Conservation (phyloP, 805 yeast genomes). For the Brettanomyces naardenensis region DNA sequence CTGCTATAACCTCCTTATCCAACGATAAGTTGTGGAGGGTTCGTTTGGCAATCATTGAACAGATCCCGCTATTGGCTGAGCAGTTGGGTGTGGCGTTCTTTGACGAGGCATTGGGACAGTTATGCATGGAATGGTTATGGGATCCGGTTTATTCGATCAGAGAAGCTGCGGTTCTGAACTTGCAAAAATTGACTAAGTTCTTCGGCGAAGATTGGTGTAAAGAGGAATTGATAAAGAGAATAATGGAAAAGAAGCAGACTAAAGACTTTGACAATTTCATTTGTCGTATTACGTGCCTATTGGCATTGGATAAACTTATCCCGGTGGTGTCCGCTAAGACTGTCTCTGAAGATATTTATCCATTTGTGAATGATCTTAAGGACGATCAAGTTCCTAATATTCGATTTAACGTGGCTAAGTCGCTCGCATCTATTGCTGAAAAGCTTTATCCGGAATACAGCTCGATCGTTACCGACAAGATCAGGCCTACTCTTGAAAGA, state of each 20-base stretch:
- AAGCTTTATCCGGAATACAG: conserved; percentile 31
- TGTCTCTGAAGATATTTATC: conserved; percentile 60
- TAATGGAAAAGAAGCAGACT: conserved; percentile 39
- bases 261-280: conserved; percentile 58
- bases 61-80: conserved; percentile 88
- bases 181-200: conserved; percentile 70
- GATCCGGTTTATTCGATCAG: conserved; percentile 95
- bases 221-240: conserved; percentile 68
- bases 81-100: conserved; percentile 92
- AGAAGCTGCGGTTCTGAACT: conserved; percentile 87
- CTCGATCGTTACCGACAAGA: conserved; percentile 38
- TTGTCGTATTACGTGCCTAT: conserved; percentile 83
- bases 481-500: conserved; percentile 58
- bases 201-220: conserved; percentile 96
- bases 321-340: conserved; percentile 58
- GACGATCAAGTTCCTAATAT: conserved; percentile 90
- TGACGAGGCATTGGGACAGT: conserved; percentile 81
- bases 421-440: conserved; percentile 56
- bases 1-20: conserved; percentile 93
- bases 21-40: conserved; percentile 98
- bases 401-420: conserved; percentile 89
- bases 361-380: conserved; percentile 66
- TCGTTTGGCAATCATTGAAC: conserved; percentile 91
- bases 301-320: conserved; percentile 76
- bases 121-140: conserved; percentile 98